phyloP scores from a whole-genome alignment of 2,329 filamentous ascomycete species.

The Didymella sp. region DNA sequence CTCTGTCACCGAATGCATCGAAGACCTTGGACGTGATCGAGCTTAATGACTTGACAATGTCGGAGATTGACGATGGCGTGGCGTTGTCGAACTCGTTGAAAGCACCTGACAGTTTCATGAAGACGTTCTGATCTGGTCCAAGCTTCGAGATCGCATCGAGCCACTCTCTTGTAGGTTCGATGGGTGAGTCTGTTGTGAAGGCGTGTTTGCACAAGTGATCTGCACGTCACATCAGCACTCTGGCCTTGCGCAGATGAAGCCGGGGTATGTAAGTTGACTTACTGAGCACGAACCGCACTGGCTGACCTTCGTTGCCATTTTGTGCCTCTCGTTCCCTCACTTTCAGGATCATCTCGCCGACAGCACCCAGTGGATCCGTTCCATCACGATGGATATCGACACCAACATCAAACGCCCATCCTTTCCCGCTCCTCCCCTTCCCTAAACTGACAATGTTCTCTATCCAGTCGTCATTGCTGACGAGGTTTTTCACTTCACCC shows the following conservation, averaged over 20 bases:
- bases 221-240: constrained; percentile 45
- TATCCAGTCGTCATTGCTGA: constrained; percentile 45
- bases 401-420: constrained; percentile 80
- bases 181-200: constrained; percentile 62
- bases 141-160: constrained; percentile 71
- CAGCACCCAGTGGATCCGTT: constrained; percentile 61
- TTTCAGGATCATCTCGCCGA: constrained; percentile 46
- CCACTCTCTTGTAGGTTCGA: constrained; percentile 68
- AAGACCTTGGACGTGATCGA: constrained; percentile 57
- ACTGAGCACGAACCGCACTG: constrained; percentile 72
- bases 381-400: constrained; percentile 82
- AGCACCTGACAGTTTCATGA: constrained; percentile 88
- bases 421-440: constrained; percentile 65
- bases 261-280: constrained; percentile 42
- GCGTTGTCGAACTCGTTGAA: constrained; percentile 77
- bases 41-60: constrained; percentile 31
- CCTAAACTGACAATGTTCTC: constrained; percentile 65
- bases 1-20: constrained; percentile 71
- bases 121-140: constrained; percentile 69
- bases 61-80: constrained; percentile 18
- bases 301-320: constrained; percentile 62
- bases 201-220: constrained; percentile 93
- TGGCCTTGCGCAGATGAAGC: background rate
- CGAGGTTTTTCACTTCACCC: constrained; percentile 45
- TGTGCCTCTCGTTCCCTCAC: constrained; percentile 59